Percentiles rank a stretch among this genome's conserved stretches.
These are phyloP conservation scores for Biancaea sappan DNA, from an alignment of 306 rosid genomes.

Conservation along the genomic window DNA sequence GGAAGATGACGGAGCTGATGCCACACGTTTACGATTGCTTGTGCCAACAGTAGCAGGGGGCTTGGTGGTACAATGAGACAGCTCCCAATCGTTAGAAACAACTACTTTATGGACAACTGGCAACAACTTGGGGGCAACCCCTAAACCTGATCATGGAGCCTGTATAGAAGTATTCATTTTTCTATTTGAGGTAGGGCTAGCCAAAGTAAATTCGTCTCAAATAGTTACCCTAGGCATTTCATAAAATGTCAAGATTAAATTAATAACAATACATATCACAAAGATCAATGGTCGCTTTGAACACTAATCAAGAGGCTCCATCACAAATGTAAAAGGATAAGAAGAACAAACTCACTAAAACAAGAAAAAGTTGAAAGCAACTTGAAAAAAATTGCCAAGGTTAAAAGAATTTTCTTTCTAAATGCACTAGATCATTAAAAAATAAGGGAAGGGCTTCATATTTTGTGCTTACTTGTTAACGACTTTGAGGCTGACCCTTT, in stretches of 20 bases:
- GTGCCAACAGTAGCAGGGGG: constrained; percentile 78
- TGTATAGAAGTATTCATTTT: constrained; percentile 78
- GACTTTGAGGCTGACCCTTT: constrained; percentile 75
- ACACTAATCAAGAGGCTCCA: constrained; percentile 20
- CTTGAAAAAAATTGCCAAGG: constrained; percentile 15
- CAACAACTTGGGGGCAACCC: constrained; percentile 82
- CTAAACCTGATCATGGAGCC: constrained; percentile 89
- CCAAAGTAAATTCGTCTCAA: constrained; percentile 83
- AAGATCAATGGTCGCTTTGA: constrained; percentile 18
- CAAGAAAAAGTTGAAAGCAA: constrained; percentile 32
- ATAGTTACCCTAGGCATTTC: constrained; percentile 61
- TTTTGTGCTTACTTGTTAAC: constrained; percentile 72
- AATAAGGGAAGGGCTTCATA: constrained; percentile 14
- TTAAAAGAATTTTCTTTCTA: constrained; percentile 3
- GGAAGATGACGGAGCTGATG: constrained; percentile 79
- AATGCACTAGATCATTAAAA: constrained; percentile 32
- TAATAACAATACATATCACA: constrained; percentile 26
- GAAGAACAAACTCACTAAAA: constrained; percentile 22
- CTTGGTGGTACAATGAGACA: constrained; percentile 72
- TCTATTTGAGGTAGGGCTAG: constrained; percentile 75
- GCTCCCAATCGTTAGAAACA: constrained; percentile 88
- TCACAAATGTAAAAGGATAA: constrained; percentile 20
- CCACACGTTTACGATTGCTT: constrained; percentile 83
- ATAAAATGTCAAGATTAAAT: constrained; percentile 28
- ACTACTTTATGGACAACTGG: constrained; percentile 73